A percentile compares a stretch with the other conserved stretches of the same genome.
Evolutionary conservation across 805 yeast species (phyloP).

Genomic region (Candida endomychidarum): DNA sequence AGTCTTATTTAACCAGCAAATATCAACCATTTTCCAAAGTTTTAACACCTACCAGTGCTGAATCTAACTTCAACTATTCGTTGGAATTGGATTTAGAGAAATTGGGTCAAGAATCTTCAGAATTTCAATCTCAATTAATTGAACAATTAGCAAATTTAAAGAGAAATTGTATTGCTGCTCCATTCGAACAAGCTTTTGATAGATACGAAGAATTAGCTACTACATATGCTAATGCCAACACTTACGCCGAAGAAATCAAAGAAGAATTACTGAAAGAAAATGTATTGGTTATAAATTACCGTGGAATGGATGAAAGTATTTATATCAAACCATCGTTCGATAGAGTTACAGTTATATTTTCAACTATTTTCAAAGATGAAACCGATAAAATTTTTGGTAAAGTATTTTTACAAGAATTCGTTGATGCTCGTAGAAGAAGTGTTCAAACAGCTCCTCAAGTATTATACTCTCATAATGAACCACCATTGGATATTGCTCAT

Average conservation of each 20-base stretch:
- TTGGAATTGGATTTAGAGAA: constrained; percentile 60
- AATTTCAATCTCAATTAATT: constrained; percentile 52
- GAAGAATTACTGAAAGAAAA: constrained; percentile 49
- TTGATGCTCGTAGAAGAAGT: constrained; percentile 91
- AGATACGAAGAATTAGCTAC: constrained; percentile 71
- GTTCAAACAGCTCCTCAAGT: constrained; percentile 99
- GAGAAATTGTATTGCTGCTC: constrained; percentile 87
- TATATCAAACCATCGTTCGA: constrained; percentile 90
- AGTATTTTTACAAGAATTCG: constrained; percentile 89
- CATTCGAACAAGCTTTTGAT: constrained; percentile 82
- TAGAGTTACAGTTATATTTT: constrained; percentile 94
- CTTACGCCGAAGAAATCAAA: constrained; percentile 45
- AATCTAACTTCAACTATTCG: constrained; percentile 81
- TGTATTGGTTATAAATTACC: constrained; percentile 72
- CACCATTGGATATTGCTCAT: constrained; percentile 74
- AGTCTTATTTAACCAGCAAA: constrained; percentile 49
- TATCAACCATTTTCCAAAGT: constrained; percentile 40
- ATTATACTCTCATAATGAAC: constrained; percentile 80
- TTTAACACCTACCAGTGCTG: constrained; percentile 41
- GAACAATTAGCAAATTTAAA: constrained; percentile 72
- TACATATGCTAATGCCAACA: constrained; percentile 41
- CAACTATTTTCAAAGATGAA: constrained; percentile 93
- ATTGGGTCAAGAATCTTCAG: constrained; percentile 36
- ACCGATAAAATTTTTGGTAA: constrained; percentile 91
- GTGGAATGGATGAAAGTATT: constrained; percentile 85